Evolutionary conservation across 2,329 filamentous ascomycete genomes (phyloP), one percentile per base, ranked within the genome.

Genomic region (Teratosphaeriaceae sp.): DNA sequence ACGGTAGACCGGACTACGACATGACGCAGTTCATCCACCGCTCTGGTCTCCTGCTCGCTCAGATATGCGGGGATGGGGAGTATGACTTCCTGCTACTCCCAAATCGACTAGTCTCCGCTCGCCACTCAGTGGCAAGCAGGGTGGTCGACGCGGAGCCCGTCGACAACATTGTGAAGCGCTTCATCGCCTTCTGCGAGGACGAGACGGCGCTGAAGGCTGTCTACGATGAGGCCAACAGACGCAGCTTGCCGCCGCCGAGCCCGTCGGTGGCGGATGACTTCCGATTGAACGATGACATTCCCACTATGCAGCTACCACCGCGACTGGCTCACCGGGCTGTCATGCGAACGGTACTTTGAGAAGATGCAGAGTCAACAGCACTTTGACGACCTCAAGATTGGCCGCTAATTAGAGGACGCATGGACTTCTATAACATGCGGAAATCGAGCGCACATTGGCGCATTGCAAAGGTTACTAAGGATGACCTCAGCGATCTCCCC

Each of bases 1-100:
- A 90, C 88, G 92, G 92, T 9, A 83, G 76, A 44, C 88, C 88
- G 0, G 82, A 89, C 52, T 98, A 89, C 69, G 79, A 74, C 45
- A 89, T 88, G 63, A 85, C 85, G 1, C 94, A 98, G 63, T 98
- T 92, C 62, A 92, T 98, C 49, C 92, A 98, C 65, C 84, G 87
- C 23, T 87, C 85, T 0, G 94, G 92, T 5, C 75, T 84, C 1
- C 53, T 92, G 1, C 73, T 98, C 3, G 87, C 80, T 0, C 86
- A 98, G 60, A 90, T 98, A 54, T 46, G 41, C 8, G 52, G 52
- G 16, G 88, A 83, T 0, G 80, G 90, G 48, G 81, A 89, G 11
- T 88, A 88, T 2, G 72, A 89, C 49, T 84, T 97, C 50, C 62
- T 96, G 5, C 65, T 96, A 13, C 74, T 96, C 1, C 87, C 88